These are phyloP conservation scores for Penicillium odoratum DNA, from an alignment of 495 filamentous ascomycete genomes.

Conservation along the genomic window DNA sequence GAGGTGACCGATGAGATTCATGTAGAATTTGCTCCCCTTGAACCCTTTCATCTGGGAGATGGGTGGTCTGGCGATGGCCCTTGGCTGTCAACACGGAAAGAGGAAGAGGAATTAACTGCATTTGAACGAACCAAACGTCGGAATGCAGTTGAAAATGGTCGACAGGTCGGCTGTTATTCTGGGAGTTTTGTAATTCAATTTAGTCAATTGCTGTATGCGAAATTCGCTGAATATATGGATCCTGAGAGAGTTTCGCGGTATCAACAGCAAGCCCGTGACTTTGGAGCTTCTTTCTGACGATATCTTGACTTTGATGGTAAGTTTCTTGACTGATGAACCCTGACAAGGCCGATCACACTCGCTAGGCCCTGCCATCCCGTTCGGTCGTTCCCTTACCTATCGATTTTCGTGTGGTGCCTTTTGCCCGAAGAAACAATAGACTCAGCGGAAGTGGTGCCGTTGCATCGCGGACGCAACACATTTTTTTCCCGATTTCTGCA, in stretches of 20 bases:
- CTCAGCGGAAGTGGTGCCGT: constrained; percentile 18
- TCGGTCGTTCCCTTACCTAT: constrained; percentile 72
- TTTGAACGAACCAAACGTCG: constrained; percentile 6
- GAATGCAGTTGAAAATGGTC: constrained; percentile 13
- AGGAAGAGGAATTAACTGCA: constrained; percentile 18
- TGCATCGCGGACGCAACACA: constrained; percentile 24
- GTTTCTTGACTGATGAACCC: not conserved
- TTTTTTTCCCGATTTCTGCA: too few species aligned
- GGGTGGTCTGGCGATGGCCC: constrained; percentile 77
- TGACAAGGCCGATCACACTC: not conserved
- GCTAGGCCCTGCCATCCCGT: constrained; percentile 52
- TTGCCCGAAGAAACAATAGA: constrained; percentile 29
- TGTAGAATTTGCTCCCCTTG: constrained; percentile 17
- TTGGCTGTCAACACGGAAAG: constrained; percentile 39
- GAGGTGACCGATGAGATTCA: constrained; percentile 13
- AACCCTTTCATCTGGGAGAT: constrained; percentile 49
- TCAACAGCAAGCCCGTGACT: constrained; percentile 58
- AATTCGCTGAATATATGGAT: constrained; percentile 18
- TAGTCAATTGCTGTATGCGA: constrained; percentile 21
- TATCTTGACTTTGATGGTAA: constrained; percentile 51
- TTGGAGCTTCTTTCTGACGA: constrained; percentile 62
- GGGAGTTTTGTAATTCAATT: constrained; percentile 31
- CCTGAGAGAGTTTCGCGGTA: constrained; percentile 56
- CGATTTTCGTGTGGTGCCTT: constrained; percentile 74
- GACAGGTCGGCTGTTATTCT: constrained; percentile 28